phyloP scores from a whole-genome alignment of 2,329 filamentous ascomycete genomes.

The Colletotrichum ledebouriae region DNA sequence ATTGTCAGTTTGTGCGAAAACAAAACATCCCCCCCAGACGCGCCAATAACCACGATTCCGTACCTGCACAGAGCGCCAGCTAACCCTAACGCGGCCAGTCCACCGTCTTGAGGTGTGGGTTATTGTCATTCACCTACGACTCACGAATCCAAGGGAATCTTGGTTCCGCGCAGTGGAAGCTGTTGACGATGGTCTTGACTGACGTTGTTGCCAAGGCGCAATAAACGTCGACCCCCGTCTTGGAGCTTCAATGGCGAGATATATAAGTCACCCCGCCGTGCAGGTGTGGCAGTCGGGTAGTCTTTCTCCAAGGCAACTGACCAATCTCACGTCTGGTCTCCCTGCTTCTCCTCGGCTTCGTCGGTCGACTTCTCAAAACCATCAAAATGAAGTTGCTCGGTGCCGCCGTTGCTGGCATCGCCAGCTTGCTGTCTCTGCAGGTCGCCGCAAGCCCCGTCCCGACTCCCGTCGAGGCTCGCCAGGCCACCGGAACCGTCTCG shows the following conservation, averaged over 20 bases:
- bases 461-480: conserved; percentile 35
- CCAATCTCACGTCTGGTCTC: background rate
- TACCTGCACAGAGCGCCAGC: conserved; percentile 29
- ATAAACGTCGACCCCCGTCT: background rate
- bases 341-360: background rate
- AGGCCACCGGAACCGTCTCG: conserved; percentile 40
- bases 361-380: background rate
- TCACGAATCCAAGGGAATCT: conserved; percentile 31
- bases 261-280: conserved; percentile 27
- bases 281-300: background rate
- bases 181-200: conserved; percentile 8
- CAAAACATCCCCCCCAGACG: conserved; percentile 12
- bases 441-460: conserved; percentile 35
- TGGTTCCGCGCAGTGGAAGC: conserved; percentile 14
- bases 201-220: conserved; percentile 20
- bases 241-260: conserved; percentile 6
- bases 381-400: conserved; percentile 33
- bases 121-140: conserved; percentile 21
- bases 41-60: conserved; percentile 34
- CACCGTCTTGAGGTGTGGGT: conserved; percentile 30
- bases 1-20: conserved; percentile 8
- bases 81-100: conserved; percentile 27
- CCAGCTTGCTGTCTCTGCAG: conserved; percentile 29
- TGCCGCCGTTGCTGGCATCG: conserved; percentile 31
- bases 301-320: conserved; percentile 15